These are phyloP conservation scores for Tricholoma matsutake DNA, from an alignment of 768 basidiomycete genomes.

Conservation along the genomic window DNA sequence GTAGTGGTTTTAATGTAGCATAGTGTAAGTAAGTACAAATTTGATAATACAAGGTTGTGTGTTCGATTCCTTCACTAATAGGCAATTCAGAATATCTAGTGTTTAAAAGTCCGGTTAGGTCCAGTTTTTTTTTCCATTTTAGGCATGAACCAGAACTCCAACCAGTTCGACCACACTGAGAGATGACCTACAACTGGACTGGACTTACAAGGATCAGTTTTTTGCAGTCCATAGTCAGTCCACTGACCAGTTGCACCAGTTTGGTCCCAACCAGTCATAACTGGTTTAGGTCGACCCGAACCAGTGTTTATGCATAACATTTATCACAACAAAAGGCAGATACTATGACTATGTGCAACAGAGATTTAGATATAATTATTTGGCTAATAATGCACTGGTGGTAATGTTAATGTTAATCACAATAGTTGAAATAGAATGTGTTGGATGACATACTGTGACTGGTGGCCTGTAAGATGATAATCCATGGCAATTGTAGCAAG, in stretches of 20 bases:
- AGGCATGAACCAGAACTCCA: neutral
- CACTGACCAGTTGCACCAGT: neutral
- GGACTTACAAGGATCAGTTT: neutral
- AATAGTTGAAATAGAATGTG: neutral
- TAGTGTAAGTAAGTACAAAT: no score
- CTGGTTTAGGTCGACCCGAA: neutral
- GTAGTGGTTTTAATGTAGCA: no score
- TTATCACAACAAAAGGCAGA: neutral
- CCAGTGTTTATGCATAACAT: neutral
- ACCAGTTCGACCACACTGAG: neutral
- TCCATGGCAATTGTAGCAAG: neutral
- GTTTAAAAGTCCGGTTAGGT: no score
- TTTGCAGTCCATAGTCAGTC: neutral
- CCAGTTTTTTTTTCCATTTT: no score
- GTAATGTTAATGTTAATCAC: neutral
- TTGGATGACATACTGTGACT: neutral
- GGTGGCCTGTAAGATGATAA: neutral
- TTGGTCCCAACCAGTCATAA: neutral
- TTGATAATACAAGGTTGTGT: no score
- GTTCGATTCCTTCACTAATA: no score
- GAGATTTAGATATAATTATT: conserved; percentile 1
- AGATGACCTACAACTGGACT: neutral
- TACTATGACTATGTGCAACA: neutral
- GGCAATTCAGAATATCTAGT: no score
- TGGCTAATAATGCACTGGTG: neutral